Conservation (phyloP, 1,139 yeast species). For the Geotrichum fermentans region DNA sequence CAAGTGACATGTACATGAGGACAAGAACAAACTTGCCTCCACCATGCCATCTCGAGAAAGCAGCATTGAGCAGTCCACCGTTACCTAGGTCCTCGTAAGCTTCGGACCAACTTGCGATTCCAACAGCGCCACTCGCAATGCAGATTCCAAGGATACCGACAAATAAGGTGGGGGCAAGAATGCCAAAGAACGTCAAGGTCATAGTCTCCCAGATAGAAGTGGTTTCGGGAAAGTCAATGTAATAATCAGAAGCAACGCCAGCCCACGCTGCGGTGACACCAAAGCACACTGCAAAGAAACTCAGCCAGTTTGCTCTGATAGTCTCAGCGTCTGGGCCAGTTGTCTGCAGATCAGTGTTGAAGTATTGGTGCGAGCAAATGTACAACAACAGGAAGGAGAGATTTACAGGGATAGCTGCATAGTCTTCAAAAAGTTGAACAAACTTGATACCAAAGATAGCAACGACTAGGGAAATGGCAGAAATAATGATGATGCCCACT, state of each 20-base stretch:
- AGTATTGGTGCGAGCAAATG: constrained; percentile 58
- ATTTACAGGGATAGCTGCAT: constrained; percentile 64
- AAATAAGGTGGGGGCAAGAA: constrained; percentile 66
- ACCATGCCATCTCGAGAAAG: constrained; percentile 71
- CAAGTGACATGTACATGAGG: constrained; percentile 63
- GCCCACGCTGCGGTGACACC: constrained; percentile 91
- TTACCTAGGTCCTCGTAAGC: constrained; percentile 60
- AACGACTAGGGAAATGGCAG: constrained; percentile 57
- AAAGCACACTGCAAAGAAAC: constrained; percentile 69
- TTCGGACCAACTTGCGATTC: constrained; percentile 52
- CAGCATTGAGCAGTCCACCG: constrained; percentile 70
- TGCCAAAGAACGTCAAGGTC: constrained; percentile 61
- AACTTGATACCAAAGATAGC: constrained; percentile 74
- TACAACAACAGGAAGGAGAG: constrained; percentile 66
- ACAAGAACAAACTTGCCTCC: constrained; percentile 73
- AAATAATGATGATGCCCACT: constrained; percentile 69
- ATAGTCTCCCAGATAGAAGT: constrained; percentile 57
- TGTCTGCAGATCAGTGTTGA: constrained; percentile 41
- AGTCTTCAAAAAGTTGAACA: constrained; percentile 62
- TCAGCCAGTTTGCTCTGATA: constrained; percentile 61
- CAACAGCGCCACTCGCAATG: constrained; percentile 64
- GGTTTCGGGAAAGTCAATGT: constrained; percentile 72
- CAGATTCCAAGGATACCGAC: constrained; percentile 71
- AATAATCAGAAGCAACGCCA: constrained; percentile 79
- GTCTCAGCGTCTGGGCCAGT: constrained; percentile 42